A percentile compares a stretch with the other conserved stretches of the same genome.
Conservation (phyloP, 2,329 filamentous ascomycete genomes). For the Grosmannia clavigera region DNA sequence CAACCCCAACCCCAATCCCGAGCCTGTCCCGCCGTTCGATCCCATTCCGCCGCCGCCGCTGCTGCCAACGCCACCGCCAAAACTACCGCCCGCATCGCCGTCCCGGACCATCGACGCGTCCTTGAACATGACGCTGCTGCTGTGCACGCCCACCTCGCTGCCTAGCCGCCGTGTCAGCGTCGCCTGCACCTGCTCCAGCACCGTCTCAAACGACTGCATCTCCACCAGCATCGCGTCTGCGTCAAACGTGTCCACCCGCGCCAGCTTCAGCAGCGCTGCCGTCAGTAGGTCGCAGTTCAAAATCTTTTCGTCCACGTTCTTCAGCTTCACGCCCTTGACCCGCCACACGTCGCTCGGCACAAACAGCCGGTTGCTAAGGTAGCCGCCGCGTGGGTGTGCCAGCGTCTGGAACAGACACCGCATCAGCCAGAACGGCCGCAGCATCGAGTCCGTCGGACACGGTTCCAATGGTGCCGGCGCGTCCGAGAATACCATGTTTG, state of each 20-base stretch:
- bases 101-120: slow-evolving; percentile 44
- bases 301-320: slow-evolving; percentile 85
- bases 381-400: slow-evolving; percentile 81
- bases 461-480: slow-evolving; percentile 74
- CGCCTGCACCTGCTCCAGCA: slow-evolving; percentile 76
- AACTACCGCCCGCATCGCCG: slow-evolving; percentile 19
- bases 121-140: slow-evolving; percentile 61
- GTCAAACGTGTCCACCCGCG: slow-evolving; percentile 75
- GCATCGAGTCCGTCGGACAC: slow-evolving; percentile 75
- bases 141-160: slow-evolving; percentile 80
- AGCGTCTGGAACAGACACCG: slow-evolving; percentile 86
- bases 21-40: not conserved
- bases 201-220: slow-evolving; percentile 76
- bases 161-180: slow-evolving; percentile 73
- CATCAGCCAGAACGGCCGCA: slow-evolving; percentile 98
- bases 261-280: slow-evolving; percentile 72
- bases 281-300: slow-evolving; percentile 84
- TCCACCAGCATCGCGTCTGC: slow-evolving; percentile 88
- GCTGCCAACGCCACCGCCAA: not conserved
- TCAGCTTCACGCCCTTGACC: slow-evolving; percentile 86
- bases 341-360: slow-evolving; percentile 87
- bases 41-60: slow-evolving; percentile 13
- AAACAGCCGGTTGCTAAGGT: slow-evolving; percentile 83
- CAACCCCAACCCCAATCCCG: not conserved
- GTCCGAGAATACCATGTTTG: slow-evolving; percentile 48